These are phyloP conservation scores for Gardenia jasminoides DNA, from an alignment of 257 asterid genomes.

Conservation along the genomic window DNA sequence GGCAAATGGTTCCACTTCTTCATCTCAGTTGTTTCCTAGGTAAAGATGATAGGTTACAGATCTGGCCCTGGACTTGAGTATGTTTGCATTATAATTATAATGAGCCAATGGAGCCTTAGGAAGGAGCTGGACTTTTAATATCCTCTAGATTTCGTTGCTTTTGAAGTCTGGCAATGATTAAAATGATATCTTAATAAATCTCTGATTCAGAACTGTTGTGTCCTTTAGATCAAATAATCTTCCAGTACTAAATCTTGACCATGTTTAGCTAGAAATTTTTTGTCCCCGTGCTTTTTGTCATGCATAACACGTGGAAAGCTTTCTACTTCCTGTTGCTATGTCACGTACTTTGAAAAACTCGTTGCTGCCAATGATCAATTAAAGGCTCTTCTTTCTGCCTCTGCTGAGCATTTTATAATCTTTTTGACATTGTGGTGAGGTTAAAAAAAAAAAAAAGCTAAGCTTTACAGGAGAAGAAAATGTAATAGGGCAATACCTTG, in stretches of 20 bases:
- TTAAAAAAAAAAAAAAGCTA: neutral
- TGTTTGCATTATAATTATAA: neutral
- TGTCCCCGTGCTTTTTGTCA: neutral
- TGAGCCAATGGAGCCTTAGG: neutral
- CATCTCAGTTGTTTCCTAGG: constrained; percentile 61
- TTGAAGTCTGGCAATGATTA: neutral
- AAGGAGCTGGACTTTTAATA: neutral
- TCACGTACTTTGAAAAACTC: neutral
- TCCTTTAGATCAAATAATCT: neutral
- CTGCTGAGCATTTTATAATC: neutral
- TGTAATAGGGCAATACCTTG: neutral
- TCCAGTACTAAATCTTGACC: neutral
- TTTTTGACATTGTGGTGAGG: neutral
- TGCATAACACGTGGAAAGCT: neutral
- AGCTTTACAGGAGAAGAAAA: neutral
- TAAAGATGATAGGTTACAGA: constrained; percentile 26
- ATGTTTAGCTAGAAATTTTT: neutral
- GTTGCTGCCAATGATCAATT: neutral
- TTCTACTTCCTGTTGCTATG: neutral
- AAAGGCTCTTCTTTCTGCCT: neutral
- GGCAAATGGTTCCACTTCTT: constrained; percentile 54
- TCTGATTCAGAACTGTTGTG: neutral
- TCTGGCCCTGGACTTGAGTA: neutral
- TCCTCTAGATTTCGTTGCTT: neutral
- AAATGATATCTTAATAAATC: neutral